Conservation (phyloP, 1,284 basidiomycete genomes). For the Agroathelia rolfsii region DNA sequence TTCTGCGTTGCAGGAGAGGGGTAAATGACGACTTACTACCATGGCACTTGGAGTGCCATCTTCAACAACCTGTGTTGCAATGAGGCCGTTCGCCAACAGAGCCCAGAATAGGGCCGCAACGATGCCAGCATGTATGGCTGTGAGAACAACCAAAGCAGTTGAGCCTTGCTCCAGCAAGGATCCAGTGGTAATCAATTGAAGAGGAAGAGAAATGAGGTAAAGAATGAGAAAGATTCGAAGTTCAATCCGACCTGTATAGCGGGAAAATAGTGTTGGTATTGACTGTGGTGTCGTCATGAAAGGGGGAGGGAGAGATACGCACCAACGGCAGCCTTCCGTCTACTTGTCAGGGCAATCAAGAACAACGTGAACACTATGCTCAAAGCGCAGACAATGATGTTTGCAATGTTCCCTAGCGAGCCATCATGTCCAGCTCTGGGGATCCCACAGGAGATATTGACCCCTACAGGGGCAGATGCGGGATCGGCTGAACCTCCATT, state of each 20-base stretch:
- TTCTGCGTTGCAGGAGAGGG: too few species aligned
- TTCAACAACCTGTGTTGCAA: conserved; percentile 76
- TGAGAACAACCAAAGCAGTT: conserved; percentile 55
- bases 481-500: conserved; percentile 28
- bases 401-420: conserved; percentile 63
- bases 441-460: conserved; percentile 50
- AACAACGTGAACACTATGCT: conserved; percentile 40
- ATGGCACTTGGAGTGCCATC: conserved; percentile 70
- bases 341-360: conserved; percentile 35
- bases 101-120: conserved; percentile 70
- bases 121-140: conserved; percentile 63
- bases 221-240: conserved; percentile 52
- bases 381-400: conserved; percentile 57
- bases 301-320: too few species aligned
- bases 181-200: conserved; percentile 74
- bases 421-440: conserved; percentile 33
- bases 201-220: conserved; percentile 62
- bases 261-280: too few species aligned
- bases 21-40: conserved; percentile 43
- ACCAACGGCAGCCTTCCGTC: conserved; percentile 45
- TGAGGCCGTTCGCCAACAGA: conserved; percentile 67
- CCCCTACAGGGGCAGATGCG: conserved; percentile 42
- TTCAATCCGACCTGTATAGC: conserved; percentile 69
- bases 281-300: too few species aligned
- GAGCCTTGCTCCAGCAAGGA: conserved; percentile 69